Base-by-base conservation (phyloP, 768 basidiomycete genomes). In the Punctularia strigosozonata region DNA sequence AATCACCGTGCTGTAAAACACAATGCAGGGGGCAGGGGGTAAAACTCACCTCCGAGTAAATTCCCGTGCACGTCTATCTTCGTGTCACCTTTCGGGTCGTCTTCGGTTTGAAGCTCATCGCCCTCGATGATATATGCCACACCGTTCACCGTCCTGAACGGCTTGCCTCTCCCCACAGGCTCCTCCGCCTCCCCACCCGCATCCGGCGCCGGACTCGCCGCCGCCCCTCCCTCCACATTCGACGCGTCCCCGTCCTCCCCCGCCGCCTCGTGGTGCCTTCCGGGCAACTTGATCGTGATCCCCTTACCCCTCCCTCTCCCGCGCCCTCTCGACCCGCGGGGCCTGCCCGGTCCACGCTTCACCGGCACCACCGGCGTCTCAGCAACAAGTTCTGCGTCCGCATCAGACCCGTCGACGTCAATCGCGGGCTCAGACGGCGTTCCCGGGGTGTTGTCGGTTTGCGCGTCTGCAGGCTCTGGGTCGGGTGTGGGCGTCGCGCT, bases 61-160 rank as follows among this genome's bases (percentile, higher is more conserved):
- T 79, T 80, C 12, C 94, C 95, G 44, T 77, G 69, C 44, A 63
- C 64, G 53, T 97, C 92, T 18, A 99, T 84, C 65, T 99, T 99
- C 43, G 78, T 72, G 58, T 97, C 81, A 4, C 94, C 95, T 47
- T 80, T 87, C 38, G 75, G 69, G 51, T 97, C 84, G 34, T 88
- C 73, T 2, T 78, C 77, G 5, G 89, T 81, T 35, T 83, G 61
- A 46, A 90, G 79, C 61, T 97, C 94, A 55, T 98, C 94, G 32
- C 83, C 82, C 25, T 88, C 84, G 37, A 95, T 80, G 33, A 80
- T 63, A 54, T 81, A 83, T 4, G 75, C 69, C 46, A 75, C 68
- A 7, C 82, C 88, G 25, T 80, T 76, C 47, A 95, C 73, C 51
- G 68, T 73, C 25, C 77, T 64, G 62, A 80, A 85, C 1, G 80